These are phyloP conservation scores for Geotrichum carabidarum DNA, from an alignment of 1,139 yeast species.

Conservation along the genomic window DNA sequence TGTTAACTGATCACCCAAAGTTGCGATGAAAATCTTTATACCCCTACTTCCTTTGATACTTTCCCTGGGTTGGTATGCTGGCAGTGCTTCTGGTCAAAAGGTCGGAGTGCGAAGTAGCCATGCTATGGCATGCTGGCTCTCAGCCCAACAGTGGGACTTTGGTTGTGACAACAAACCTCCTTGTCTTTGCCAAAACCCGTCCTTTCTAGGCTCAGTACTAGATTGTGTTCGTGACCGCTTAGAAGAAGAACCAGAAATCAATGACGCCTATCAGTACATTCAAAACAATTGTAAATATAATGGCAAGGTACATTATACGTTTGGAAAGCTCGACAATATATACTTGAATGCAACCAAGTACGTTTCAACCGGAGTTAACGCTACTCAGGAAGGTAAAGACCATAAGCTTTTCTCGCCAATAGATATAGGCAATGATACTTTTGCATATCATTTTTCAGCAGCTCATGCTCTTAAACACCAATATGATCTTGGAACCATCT, in stretches of 20 bases:
- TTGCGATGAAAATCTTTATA: too few species aligned
- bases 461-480: conserved; percentile 17
- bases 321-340: conserved; percentile 18
- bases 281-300: conserved; percentile 18
- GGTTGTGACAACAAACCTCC: conserved; percentile 10
- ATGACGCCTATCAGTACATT: conserved; percentile 15
- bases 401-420: neutral
- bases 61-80: neutral
- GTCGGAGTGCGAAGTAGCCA: conserved; percentile 17
- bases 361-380: neutral
- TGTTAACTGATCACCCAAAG: too few species aligned
- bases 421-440: neutral
- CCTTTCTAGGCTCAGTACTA: conserved; percentile 17
- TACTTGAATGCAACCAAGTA: conserved; percentile 12
- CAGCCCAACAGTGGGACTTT: conserved; percentile 15
- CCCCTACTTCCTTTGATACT: too few species aligned
- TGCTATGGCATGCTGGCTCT: conserved; percentile 20
- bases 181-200: conserved; percentile 14
- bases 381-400: neutral
- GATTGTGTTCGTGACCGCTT: conserved; percentile 15
- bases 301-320: conserved; percentile 7
- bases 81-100: conserved; percentile 11
- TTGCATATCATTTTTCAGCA: conserved; percentile 11
- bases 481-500: conserved; percentile 34
- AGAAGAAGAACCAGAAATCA: conserved; percentile 5